Evolutionary conservation across 2,329 filamentous ascomycete species (phyloP).

Genomic region (Botryotinia narcissicola): DNA sequence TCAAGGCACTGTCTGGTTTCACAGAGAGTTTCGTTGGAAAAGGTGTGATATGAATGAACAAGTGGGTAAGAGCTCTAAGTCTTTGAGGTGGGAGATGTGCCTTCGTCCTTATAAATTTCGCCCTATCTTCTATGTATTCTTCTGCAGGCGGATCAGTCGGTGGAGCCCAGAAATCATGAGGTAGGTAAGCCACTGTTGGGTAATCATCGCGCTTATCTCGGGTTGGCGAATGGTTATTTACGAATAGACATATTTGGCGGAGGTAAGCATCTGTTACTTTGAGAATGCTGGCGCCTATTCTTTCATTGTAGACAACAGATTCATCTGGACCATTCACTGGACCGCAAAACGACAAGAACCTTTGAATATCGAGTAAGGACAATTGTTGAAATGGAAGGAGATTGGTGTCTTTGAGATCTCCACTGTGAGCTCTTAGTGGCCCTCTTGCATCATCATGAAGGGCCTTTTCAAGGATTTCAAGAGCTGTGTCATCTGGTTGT

Average conservation of each 20-base stretch:
- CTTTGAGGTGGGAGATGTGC: not conserved
- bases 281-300: not conserved
- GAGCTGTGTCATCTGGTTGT: not conserved
- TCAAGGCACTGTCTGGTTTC: slow-evolving; percentile 2
- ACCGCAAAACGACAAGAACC: not conserved
- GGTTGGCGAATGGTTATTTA: slow-evolving; percentile 2
- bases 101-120: not conserved
- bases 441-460: not conserved
- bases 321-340: not conserved
- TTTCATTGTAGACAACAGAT: not conserved
- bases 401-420: not conserved
- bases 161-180: slow-evolving; percentile 6
- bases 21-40: too few relatives aligned
- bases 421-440: not conserved
- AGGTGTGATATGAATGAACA: not conserved
- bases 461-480: not conserved
- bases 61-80: not conserved
- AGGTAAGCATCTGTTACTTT: slow-evolving; percentile 7
- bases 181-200: slow-evolving; percentile 5
- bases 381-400: not conserved
- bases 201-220: not conserved
- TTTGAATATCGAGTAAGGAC: not conserved
- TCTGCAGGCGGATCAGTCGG: not conserved
- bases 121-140: slow-evolving; percentile 13
- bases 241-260: not conserved